phyloP scores from a whole-genome alignment of 2,329 filamentous ascomycete genomes.

The Fusarium luffae region DNA sequence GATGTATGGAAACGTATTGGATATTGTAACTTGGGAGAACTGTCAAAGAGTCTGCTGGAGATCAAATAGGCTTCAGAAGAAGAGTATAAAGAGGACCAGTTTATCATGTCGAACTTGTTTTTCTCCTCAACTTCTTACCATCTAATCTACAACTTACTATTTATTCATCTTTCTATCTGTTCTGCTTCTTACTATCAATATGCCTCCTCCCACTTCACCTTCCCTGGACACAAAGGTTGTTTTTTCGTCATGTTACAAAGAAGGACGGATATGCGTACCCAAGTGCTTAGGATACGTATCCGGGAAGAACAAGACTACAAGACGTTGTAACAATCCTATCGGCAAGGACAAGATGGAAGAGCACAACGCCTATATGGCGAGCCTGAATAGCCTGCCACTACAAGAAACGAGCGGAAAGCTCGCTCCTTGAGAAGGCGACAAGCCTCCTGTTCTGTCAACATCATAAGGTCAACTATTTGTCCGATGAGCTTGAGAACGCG shows the following conservation, averaged over 20 bases:
- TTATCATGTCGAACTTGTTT: neutral
- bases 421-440: neutral
- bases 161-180: neutral
- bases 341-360: neutral
- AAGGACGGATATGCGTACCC: neutral
- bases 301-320: no score
- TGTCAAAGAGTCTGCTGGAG: neutral
- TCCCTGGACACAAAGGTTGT: neutral
- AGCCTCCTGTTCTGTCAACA: neutral
- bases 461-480: fast-evolving
- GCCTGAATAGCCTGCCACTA: neutral
- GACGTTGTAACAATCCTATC: no score
- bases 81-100: neutral
- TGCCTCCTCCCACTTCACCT: neutral
- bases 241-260: neutral
- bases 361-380: fast-evolving
- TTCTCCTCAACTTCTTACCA: neutral
- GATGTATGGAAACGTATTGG: neutral
- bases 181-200: neutral
- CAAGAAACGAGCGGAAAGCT: fast-evolving
- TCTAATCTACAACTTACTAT: neutral
- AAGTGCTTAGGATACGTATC: no score
- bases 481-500: fast-evolving
- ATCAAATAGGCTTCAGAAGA: neutral
- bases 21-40: neutral